Conservation (phyloP, 2,329 filamentous ascomycete species). For the Pyrenochaeta sp. region DNA sequence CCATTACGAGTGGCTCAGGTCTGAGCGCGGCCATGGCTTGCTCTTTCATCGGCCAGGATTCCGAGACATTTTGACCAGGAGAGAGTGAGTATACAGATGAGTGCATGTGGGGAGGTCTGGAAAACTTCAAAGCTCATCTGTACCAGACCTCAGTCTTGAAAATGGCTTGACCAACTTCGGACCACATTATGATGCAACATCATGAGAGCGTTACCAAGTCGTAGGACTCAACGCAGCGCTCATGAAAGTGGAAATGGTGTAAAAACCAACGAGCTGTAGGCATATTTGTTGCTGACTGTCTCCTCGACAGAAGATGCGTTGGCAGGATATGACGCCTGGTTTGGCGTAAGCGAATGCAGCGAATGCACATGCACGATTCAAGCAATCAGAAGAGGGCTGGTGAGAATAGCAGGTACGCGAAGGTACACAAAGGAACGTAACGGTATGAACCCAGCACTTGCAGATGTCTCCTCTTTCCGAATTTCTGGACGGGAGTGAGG, state of each 20-base stretch:
- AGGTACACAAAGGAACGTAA: slow-evolving; percentile 8
- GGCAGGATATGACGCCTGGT: slow-evolving; percentile 19
- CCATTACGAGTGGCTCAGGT: slow-evolving; percentile 21
- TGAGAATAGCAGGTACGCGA: slow-evolving; percentile 5
- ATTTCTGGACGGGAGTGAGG: slow-evolving; percentile 21
- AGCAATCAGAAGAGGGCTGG: not conserved
- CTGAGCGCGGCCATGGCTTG: slow-evolving; percentile 16
- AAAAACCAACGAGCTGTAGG: not conserved
- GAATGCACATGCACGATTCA: slow-evolving; percentile 16
- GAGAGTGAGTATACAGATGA: slow-evolving; percentile 9
- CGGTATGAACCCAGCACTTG: slow-evolving; percentile 23
- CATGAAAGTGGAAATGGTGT: not conserved
- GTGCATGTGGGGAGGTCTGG: no score
- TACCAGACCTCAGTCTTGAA: no score
- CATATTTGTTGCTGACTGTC: not conserved
- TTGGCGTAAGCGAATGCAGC: slow-evolving; percentile 19
- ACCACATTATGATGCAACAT: no score
- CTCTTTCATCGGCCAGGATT: slow-evolving; percentile 16
- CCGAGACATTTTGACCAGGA: slow-evolving; percentile 16
- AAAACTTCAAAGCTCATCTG: no score
- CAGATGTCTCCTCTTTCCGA: slow-evolving; percentile 25
- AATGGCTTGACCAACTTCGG: no score
- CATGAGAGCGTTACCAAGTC: no score
- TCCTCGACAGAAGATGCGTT: slow-evolving; percentile 7
- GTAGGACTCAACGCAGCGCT: no score